These are phyloP conservation scores for Penstemon davidsonii DNA, from an alignment of 257 asterid genomes.

Conservation along the genomic window DNA sequence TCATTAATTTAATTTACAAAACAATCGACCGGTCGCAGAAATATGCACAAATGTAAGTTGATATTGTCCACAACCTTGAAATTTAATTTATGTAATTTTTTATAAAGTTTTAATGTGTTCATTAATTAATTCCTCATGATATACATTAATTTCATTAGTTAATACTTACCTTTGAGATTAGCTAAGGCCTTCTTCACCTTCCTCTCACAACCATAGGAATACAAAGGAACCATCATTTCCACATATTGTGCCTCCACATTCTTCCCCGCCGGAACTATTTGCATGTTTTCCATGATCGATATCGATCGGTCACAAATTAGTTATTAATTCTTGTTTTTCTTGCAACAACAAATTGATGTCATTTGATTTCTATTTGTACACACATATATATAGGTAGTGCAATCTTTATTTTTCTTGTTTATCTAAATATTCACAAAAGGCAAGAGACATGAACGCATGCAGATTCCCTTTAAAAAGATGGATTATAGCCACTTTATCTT, in stretches of 20 bases:
- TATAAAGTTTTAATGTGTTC: too few species aligned
- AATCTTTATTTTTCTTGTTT: slow-evolving; percentile 5
- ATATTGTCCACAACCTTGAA: too few species aligned
- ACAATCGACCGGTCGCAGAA: too few species aligned
- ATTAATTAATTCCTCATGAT: too few species aligned
- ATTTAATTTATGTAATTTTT: too few species aligned
- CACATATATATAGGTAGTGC: neutral
- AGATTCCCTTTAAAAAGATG: slow-evolving; percentile 39
- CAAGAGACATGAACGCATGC: slow-evolving; percentile 31
- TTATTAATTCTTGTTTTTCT: neutral
- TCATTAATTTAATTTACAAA: too few species aligned
- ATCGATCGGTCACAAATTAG: neutral
- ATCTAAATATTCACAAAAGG: slow-evolving; percentile 16
- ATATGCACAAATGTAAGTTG: too few species aligned
- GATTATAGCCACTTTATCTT: slow-evolving; percentile 21
- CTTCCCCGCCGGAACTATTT: slow-evolving; percentile 53
- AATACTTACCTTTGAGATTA: slow-evolving; percentile 63
- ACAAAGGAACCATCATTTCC: slow-evolving; percentile 89
- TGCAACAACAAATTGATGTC: neutral
- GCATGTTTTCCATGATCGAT: slow-evolving; percentile 44
- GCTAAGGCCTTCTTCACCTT: slow-evolving; percentile 75
- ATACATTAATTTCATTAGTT: too few species aligned
- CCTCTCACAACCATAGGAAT: slow-evolving; percentile 68
- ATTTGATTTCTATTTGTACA: neutral
- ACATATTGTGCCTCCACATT: slow-evolving; percentile 81